Percentiles rank a stretch among this genome's conserved stretches.
phyloP scores from a whole-genome alignment of 2,329 filamentous ascomycete species.

The Bipolaris sorokiniana region DNA sequence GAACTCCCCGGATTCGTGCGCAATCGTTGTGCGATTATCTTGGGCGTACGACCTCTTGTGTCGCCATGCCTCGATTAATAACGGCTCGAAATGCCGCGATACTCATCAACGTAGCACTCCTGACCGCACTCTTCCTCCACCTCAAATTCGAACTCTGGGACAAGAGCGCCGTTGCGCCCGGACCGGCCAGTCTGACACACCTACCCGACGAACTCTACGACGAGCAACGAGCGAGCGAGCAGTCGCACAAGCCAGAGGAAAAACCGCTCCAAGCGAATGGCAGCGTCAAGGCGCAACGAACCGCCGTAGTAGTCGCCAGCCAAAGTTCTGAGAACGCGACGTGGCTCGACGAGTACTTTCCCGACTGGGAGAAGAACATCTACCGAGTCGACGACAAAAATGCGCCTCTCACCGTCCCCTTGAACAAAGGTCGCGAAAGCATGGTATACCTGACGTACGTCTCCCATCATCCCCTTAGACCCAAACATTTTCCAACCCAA shows the following conservation, averaged over 20 bases:
- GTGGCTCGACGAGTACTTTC: constrained; percentile 50
- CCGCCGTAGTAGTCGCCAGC: constrained; percentile 49
- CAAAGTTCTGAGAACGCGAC: constrained; percentile 48
- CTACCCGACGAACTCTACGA: constrained; percentile 26
- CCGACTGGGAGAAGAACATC: constrained; percentile 50
- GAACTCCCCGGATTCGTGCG: constrained; percentile 7
- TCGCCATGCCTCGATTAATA: constrained; percentile 38
- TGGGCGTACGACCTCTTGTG: constrained; percentile 2
- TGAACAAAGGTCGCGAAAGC: constrained; percentile 57
- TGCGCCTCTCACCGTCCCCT: constrained; percentile 51
- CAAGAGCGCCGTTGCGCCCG: constrained; percentile 14
- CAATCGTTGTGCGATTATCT: constrained; percentile 9
- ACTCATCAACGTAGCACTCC: constrained; percentile 29
- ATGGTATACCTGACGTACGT: constrained; percentile 59
- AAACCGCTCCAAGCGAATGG: constrained; percentile 24
- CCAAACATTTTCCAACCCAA: too few species aligned
- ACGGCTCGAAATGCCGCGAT: constrained; percentile 37
- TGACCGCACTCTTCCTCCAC: constrained; percentile 38
- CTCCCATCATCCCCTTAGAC: too few species aligned
- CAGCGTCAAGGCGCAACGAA: constrained; percentile 25
- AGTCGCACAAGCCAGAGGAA: constrained; percentile 10
- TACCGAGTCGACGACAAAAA: constrained; percentile 52
- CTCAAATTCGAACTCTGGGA: constrained; percentile 40
- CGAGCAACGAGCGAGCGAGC: constrained; percentile 11
- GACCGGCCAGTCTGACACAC: constrained; percentile 17